Conservation (phyloP, 495 filamentous ascomycete genomes). For the Corynascus novoguineensis region DNA sequence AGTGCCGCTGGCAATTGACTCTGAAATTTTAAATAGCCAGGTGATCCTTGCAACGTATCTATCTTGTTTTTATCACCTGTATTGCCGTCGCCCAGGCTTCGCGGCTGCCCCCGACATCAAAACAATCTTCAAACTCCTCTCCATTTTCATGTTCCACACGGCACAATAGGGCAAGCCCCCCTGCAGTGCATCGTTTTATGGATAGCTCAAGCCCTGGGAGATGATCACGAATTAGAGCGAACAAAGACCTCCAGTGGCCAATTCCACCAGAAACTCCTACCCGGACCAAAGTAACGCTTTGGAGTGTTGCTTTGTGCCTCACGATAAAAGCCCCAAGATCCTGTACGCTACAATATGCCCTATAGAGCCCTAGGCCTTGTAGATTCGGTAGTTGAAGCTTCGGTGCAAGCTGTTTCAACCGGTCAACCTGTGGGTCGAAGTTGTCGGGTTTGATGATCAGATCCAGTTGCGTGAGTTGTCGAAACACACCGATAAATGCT, state of each 20-base stretch:
- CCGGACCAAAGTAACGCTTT: not conserved
- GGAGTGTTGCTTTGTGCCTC: slow-evolving; percentile 1
- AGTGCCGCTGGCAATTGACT: slow-evolving; percentile 2
- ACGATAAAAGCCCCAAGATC: not conserved
- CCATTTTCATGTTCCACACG: not conserved
- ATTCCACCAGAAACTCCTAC: not conserved
- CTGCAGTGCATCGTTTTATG: not conserved
- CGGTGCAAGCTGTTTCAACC: not conserved
- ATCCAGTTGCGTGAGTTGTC: not conserved
- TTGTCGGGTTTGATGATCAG: not conserved
- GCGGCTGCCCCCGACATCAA: not conserved
- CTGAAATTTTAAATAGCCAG: slow-evolving; percentile 1
- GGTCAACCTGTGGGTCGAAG: not conserved
- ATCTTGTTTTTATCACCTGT: not conserved
- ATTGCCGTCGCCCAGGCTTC: not conserved
- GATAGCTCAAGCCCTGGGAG: slow-evolving; percentile 1
- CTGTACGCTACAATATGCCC: not conserved
- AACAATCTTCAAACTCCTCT: slow-evolving; percentile 2
- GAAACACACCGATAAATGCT: slow-evolving; percentile 4
- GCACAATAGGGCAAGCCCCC: not conserved
- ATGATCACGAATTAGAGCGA: not conserved
- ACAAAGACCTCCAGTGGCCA: slow-evolving; percentile 1
- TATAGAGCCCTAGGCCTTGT: not conserved
- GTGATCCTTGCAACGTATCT: not conserved
- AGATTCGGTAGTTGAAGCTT: slow-evolving; percentile 1